These are phyloP conservation scores for Citrus unshiu DNA, from an alignment of 345 rosid species.

Conservation along the genomic window DNA sequence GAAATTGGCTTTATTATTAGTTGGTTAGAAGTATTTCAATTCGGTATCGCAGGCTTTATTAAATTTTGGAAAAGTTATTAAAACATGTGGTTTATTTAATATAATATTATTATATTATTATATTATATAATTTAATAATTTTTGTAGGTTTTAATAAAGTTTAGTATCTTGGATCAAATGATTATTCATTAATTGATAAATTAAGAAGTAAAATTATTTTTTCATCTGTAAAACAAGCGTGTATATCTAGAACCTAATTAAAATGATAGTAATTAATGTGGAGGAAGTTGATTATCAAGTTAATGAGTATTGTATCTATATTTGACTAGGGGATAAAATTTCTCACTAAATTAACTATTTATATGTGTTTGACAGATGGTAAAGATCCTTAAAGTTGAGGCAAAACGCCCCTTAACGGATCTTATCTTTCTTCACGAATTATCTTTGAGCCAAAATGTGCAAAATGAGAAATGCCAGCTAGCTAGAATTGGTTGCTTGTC, in stretches of 20 bases:
- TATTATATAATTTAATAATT: no score
- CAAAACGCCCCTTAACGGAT: neutral
- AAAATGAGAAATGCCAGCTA: neutral
- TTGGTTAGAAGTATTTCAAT: neutral
- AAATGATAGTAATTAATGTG: no score
- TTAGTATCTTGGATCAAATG: fast-evolving
- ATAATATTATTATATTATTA: no score
- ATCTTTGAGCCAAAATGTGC: neutral
- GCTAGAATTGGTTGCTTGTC: neutral
- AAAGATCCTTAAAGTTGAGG: neutral
- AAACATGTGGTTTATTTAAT: no score
- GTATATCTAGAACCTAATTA: no score
- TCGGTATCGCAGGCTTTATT: no score
- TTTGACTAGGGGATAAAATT: neutral
- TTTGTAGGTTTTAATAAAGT: fast-evolving
- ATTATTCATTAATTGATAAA: no score
- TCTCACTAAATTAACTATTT: neutral
- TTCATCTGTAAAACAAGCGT: no score
- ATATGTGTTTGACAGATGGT: neutral
- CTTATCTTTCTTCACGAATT: neutral
- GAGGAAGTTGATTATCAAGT: no score
- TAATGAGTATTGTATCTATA: no score
- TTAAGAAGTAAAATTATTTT: no score
- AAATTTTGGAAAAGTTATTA: neutral
- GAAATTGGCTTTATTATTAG: neutral